Base-by-base conservation (phyloP, 2,329 filamentous ascomycete genomes). In the Trichoderma sp. region DNA sequence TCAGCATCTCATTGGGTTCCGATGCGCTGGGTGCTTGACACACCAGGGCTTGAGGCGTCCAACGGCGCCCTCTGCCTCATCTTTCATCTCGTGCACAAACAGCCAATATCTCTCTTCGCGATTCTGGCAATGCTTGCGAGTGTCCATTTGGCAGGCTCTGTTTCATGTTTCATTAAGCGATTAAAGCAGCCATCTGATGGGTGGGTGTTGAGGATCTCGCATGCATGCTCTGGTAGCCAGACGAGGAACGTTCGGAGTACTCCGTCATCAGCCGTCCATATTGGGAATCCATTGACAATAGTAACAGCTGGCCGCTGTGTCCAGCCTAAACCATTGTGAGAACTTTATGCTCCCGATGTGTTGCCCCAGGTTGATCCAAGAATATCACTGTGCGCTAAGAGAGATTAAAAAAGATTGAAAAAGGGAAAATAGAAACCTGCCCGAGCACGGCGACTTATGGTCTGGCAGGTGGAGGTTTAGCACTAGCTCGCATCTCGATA, bases 251-350 rank as follows among this genome's bases (percentile, higher is more conserved):
- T 34, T 51, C 62, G 62, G 62, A 64, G 45, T 55, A 55, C 59
- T 54, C 59, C 59, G 59, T 45, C 44, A 45, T 26, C 54, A 45
- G 28, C 51, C 24, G 56, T 39, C 55, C n/a, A 54, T 52, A 60
- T 55, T 50, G 47, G 55, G 56, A 47, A 43, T 47, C 47, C 52
- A 48, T 58, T 58, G 65, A 67, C 65, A 67, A 67, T 65, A 67
- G 55, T 54, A 67, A 65, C 48, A 52, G 48, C 44, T 21, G 43
- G 52, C 47, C 50, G 30, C 56, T 30, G 34, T 51, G 34, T 57
- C 55, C 55, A 24, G 50, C 50, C 51, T 64, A 55, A 48, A 19
- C 62, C 48, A 67, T 67, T 67, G 65, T 63, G 58, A 54, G 44
- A 47, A n/a, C 30, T 39, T 14, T 39, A 39, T 39, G 44, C 45